Conservation (phyloP, 169 alveolate species). For the Babesia ovis region DNA sequence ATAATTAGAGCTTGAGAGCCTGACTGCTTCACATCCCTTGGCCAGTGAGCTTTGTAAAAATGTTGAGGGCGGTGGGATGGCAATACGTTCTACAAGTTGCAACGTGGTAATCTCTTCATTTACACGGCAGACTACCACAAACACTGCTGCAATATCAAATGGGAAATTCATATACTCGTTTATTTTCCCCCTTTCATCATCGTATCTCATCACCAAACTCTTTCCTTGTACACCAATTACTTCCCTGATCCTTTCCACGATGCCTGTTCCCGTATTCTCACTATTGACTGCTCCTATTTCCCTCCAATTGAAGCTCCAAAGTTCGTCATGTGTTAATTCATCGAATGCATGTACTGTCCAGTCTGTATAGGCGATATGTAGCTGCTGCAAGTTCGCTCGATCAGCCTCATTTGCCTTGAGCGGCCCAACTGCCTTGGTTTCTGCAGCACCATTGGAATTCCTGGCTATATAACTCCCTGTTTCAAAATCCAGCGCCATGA, state of each 20-base stretch:
- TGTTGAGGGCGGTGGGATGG: conserved; percentile 61
- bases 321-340: conserved; percentile 46
- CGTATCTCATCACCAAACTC: background rate
- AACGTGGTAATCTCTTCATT: conserved; percentile 46
- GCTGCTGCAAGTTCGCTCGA: conserved; percentile 10
- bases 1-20: conserved; percentile 43
- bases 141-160: conserved; percentile 58
- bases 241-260: conserved; percentile 26
- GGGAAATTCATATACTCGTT: conserved; percentile 46
- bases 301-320: conserved; percentile 67
- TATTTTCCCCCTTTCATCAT: background rate
- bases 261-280: conserved; percentile 9
- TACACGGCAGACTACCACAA: conserved; percentile 27
- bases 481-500: conserved; percentile 61
- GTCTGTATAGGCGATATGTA: conserved; percentile 58
- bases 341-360: conserved; percentile 67
- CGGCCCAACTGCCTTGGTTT: background rate
- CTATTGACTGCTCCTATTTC: conserved; percentile 63
- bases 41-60: conserved; percentile 25
- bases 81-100: conserved; percentile 45
- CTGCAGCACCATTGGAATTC: background rate
- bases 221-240: conserved; percentile 16
- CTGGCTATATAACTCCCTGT: conserved; percentile 55
- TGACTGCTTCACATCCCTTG: conserved; percentile 2
- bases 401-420: background rate